Base-by-base conservation (phyloP, 768 basidiomycete genomes). In the Daedaleopsis sinensis region DNA sequence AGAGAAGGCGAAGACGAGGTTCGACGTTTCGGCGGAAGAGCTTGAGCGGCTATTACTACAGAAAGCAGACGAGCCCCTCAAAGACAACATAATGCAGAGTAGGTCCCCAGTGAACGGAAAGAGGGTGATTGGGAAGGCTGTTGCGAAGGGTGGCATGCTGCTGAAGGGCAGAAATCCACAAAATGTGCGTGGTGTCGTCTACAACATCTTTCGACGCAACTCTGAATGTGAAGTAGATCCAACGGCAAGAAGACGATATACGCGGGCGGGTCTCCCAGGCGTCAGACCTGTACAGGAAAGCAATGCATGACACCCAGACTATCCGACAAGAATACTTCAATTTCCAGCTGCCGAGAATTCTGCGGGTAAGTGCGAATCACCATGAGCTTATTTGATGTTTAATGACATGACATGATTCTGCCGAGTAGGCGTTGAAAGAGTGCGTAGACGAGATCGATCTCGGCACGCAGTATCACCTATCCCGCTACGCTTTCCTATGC, bases 281-380 rank as follows among this genome's bases (percentile, higher is more conserved):
- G 11, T 94, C 93, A 24, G 96, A 98, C 71, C 84, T 87, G 36
- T 98, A 94, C 70, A 82, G 94, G 58, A 96, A 97, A 75, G 88
- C 93, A 1, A 89, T 97, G 35, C 85, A 84, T 15, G 94, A 98
- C 64, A 93, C 91, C 13, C 95, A 98, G 73, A 79, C 87, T 5
- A 87, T 93, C 78, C 84, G 96, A 63, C 96, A 98, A 73, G 97
- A 99, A 71, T 98, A 98, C 73, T 99, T 97, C 76, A 96, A 98
- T 73, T 91, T 96, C 70, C 96, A 98, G 69, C 78, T 98, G 43
- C 97, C 97, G 57, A 89, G 94, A 66, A 92, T 98, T 59, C 76
- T 99, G 42, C 84, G 97, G 54, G 95, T 96, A 72, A 71, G 91
- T 82, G 36, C 48, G n/a, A 44, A 11, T 19, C 18, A n/a, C 19